Conservation (phyloP, 2,329 filamentous ascomycete genomes). For the Trichoderma arundinaceum region DNA sequence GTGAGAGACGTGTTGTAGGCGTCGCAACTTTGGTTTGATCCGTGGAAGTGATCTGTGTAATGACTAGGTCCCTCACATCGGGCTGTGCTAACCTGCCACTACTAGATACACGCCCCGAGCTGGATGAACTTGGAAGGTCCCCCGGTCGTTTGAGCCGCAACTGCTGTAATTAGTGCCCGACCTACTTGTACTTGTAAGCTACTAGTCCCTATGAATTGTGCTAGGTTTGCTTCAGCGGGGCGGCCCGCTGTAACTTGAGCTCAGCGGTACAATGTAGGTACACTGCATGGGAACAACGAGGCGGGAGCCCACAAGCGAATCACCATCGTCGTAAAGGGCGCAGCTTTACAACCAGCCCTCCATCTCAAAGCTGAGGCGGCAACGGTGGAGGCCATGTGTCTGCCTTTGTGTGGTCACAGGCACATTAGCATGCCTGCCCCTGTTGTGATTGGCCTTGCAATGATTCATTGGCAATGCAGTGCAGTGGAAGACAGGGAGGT, state of each 20-base stretch:
- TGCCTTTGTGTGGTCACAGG: neutral
- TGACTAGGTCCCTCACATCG: neutral
- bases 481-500: neutral
- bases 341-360: constrained; percentile 3
- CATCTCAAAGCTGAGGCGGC: constrained; percentile 18
- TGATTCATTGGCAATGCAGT: neutral
- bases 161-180: neutral
- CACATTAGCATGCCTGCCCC: neutral
- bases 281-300: neutral
- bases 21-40: neutral
- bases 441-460: neutral
- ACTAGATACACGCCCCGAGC: constrained; percentile 2
- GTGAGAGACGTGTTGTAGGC: neutral
- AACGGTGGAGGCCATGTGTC: constrained; percentile 5
- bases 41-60: too few relatives aligned
- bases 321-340: neutral
- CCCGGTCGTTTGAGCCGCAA: too few relatives aligned
- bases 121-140: neutral
- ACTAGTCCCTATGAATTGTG: neutral
- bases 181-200: neutral
- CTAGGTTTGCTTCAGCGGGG: neutral
- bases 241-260: neutral
- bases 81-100: constrained; percentile 7
- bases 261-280: neutral
- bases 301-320: constrained; percentile 9